Evolutionary conservation across 2,329 filamentous ascomycete species (phyloP).

Genomic region (Monilinia polystroma): DNA sequence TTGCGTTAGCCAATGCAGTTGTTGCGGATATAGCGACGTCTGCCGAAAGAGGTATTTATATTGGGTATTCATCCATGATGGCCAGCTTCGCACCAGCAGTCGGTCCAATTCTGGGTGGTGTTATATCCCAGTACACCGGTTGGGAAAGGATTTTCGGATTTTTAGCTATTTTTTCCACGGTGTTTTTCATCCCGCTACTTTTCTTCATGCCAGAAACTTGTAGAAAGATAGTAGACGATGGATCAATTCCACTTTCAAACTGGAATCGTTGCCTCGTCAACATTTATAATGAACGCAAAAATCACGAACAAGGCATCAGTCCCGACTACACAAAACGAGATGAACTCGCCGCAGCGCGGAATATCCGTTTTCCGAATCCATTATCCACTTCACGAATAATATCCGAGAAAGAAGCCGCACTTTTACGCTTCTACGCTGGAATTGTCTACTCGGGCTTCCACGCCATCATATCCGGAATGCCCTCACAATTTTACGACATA

Average conservation of each 20-base stretch:
- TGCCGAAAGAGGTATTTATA: conserved; percentile 61
- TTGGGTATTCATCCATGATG: conserved; percentile 61
- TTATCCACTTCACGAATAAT: conserved; percentile 46
- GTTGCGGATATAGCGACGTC: conserved; percentile 63
- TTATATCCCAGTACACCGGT: conserved; percentile 30
- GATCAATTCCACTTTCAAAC: conserved; percentile 53
- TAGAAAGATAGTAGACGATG: conserved; percentile 52
- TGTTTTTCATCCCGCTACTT: conserved; percentile 31
- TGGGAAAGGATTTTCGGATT: conserved; percentile 53
- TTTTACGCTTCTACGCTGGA: conserved; percentile 46
- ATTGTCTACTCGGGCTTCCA: conserved; percentile 55
- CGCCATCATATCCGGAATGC: conserved; percentile 48
- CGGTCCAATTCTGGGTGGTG: conserved; percentile 35
- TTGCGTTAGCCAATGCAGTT: conserved; percentile 58
- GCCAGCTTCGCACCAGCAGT: conserved; percentile 47
- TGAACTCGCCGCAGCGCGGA: conserved; percentile 30
- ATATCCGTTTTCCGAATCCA: conserved; percentile 42
- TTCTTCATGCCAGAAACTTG: conserved; percentile 53
- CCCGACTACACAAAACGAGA: conserved; percentile 30
- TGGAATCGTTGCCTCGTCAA: conserved; percentile 54
- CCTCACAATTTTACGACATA: conserved; percentile 43
- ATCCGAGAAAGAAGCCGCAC: conserved; percentile 45
- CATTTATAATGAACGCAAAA: conserved; percentile 34
- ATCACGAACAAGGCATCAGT: conserved; percentile 24
- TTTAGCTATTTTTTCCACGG: conserved; percentile 29